phyloP scores from a whole-genome alignment of 495 filamentous ascomycete genomes.

The Penicillium diatomitis region DNA sequence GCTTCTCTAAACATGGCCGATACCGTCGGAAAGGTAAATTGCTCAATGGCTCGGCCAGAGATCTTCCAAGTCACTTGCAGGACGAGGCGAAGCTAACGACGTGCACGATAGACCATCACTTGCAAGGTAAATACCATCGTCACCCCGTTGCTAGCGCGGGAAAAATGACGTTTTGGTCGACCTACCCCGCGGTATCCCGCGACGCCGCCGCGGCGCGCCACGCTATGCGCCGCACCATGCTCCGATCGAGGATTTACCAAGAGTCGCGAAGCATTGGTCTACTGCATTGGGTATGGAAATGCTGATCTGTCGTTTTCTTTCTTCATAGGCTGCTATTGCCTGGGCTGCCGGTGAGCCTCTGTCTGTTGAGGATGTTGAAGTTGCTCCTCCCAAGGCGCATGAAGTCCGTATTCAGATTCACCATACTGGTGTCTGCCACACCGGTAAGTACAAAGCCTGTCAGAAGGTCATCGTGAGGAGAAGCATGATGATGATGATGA shows the following conservation, averaged over 20 bases:
- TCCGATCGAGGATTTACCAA: too few relatives aligned
- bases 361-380: conserved; percentile 84
- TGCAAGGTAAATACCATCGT: conserved; percentile 49
- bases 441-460: conserved; percentile 46
- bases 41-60: not conserved
- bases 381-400: conserved; percentile 80
- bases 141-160: not conserved
- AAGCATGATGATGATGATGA: too few relatives aligned
- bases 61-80: not conserved
- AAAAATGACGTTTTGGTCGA: conserved; percentile 7
- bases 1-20: conserved; percentile 28
- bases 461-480: too few relatives aligned
- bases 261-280: too few relatives aligned
- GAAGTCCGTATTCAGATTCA: conserved; percentile 94
- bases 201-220: not conserved
- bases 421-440: conserved; percentile 98
- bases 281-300: too few relatives aligned
- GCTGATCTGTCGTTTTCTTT: not conserved
- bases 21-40: conserved; percentile 49
- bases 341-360: conserved; percentile 92
- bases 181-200: not conserved
- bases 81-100: conserved; percentile 3
- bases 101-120: conserved; percentile 52
- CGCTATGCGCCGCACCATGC: not conserved
- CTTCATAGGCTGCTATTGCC: conserved; percentile 76